Evolutionary conservation across 1,139 yeast genomes (phyloP).

Genomic region (Yamadazyma dushanensis): DNA sequence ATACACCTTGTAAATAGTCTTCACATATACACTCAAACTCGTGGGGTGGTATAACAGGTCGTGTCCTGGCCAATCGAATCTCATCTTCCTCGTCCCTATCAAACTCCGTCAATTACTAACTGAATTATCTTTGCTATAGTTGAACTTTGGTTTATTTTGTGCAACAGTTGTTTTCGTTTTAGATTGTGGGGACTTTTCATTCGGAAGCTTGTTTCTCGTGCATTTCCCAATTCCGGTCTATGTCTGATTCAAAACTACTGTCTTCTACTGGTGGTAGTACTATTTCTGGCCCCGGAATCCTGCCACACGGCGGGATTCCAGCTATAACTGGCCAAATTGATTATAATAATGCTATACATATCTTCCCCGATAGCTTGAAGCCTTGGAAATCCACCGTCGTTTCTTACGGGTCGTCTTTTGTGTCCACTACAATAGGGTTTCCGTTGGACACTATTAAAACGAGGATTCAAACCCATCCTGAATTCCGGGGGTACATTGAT

Average conservation of each 20-base stretch:
- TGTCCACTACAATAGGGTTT: constrained; percentile 73
- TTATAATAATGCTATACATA: constrained; percentile 36
- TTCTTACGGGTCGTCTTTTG: constrained; percentile 65
- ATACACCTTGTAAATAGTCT: too few species aligned
- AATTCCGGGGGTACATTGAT: constrained; percentile 55
- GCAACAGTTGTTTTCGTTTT: too few species aligned
- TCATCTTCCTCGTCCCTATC: constrained; percentile 4
- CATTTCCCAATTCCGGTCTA: too few species aligned
- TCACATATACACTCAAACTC: not conserved
- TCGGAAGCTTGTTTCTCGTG: too few species aligned
- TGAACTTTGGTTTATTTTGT: too few species aligned
- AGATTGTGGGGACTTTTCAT: too few species aligned
- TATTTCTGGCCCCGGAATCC: too few species aligned
- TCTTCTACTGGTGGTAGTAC: not conserved
- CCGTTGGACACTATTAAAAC: constrained; percentile 87
- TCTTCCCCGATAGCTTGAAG: constrained; percentile 49
- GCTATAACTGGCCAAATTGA: constrained; percentile 47
- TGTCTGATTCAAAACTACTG: constrained; percentile 1
- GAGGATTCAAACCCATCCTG: constrained; percentile 74
- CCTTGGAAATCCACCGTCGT: constrained; percentile 61
- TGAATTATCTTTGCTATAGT: not conserved
- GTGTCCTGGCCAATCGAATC: constrained; percentile 1
- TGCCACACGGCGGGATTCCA: constrained; percentile 33
- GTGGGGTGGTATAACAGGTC: not conserved
- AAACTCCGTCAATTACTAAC: constrained; percentile 1